Percentiles rank a stretch among this genome's conserved stretches.
phyloP scores from a whole-genome alignment of 164 flowering plant species.

The Pachysandra terminalis region DNA sequence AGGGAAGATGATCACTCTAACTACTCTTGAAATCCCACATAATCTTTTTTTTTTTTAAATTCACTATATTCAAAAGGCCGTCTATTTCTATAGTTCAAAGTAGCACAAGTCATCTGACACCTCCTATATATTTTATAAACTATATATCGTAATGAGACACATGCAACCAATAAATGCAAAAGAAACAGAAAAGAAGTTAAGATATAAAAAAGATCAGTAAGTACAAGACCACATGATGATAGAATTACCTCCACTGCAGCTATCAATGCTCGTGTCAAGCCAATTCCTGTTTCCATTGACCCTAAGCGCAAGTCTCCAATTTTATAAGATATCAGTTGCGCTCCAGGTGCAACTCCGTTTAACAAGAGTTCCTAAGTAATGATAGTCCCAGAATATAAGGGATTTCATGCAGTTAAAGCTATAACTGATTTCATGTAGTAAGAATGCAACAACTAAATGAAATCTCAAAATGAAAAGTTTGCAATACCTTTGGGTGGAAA shows the following conservation, averaged over 20 bases:
- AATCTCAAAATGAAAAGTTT: neutral
- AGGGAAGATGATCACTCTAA: no score
- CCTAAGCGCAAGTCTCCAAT: conserved; percentile 75
- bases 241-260: conserved; percentile 87
- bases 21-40: no score
- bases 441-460: neutral
- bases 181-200: neutral
- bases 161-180: neutral
- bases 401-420: no score
- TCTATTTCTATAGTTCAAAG: no score
- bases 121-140: no score
- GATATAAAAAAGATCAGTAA: neutral
- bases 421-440: no score
- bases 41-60: no score
- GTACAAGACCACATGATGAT: conserved; percentile 8
- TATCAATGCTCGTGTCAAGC: conserved; percentile 84
- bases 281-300: conserved; percentile 98
- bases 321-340: conserved; percentile 71
- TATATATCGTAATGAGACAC: no score
- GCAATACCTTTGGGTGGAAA: conserved; percentile 74
- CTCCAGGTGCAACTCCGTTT: conserved; percentile 82
- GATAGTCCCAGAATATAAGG: conserved; percentile 6
- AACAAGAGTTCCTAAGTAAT: conserved; percentile 64
- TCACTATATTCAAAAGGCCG: no score
- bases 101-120: no score